Base-by-base conservation (phyloP, 495 filamentous ascomycete species). In the Penicillium coprophilum region DNA sequence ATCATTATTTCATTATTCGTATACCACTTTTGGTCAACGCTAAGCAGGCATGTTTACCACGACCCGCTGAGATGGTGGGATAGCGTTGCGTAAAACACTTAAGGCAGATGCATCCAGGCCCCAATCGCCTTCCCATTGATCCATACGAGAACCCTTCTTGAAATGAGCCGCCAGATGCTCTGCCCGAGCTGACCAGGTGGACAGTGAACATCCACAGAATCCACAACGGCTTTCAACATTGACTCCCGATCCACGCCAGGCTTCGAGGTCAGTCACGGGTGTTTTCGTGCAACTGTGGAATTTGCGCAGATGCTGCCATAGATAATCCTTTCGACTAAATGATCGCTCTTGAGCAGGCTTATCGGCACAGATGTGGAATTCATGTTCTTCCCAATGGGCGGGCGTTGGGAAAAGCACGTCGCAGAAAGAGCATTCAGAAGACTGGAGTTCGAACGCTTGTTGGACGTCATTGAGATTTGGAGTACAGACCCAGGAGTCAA, bases 321-420 rank as follows among this genome's bases (percentile, higher is more conserved):
- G 74, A 65, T 95, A 88, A 63, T 95, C 90, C 71, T 93, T 95
- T 15, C 90, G 82, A 50, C 87, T 90, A 64, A 93, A 95, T 0
- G 88, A 88, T 1, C 90, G 81, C 49, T 89, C 85, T 36, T 79
- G 72, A 1, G 80, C 50, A 0, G 86, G 82, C 38, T 86, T 83
- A 56, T 84, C 82, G 36, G 82, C 82, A 62, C 90, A 94, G 17
- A 82, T 68, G 4, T 79, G 76, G 68, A 88, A 86, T 61, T 90
- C 89, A 70, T 94, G 90, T 7, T 71, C 76, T 50, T 89, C 87
- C 20, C 84, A 71, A 62, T 92, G 90, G 2, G 79, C 77, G 2
- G 79, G 69, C 8, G 79, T 65, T 3, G 87, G 86, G 50, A 85
- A 79, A 0, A 73, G 61, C 1, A 74, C 65, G 13, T 85, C 82